Percentiles rank a stretch among this genome's conserved stretches.
Evolutionary conservation across 768 basidiomycete genomes (phyloP).

Genomic region (Boletus subparvulus): DNA sequence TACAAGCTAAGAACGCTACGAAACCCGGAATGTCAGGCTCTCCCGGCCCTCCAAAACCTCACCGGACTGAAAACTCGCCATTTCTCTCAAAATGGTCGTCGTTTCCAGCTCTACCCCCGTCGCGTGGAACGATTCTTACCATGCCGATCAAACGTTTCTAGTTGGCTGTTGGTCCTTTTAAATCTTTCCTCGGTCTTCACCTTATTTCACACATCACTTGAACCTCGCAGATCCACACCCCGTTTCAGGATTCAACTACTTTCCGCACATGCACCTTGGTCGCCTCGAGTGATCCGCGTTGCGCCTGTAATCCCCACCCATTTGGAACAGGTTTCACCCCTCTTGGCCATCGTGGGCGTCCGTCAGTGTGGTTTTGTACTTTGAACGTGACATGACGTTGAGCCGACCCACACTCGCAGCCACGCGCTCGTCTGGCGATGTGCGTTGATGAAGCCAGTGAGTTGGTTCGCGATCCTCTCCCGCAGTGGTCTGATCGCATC

Average conservation of each 20-base stretch:
- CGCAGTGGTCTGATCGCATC: conserved; percentile 1
- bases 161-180: conserved; percentile 19
- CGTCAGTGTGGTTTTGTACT: background rate
- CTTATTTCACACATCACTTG: conserved; percentile 2
- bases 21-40: background rate
- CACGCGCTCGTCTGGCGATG: background rate
- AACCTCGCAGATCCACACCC: conserved; percentile 3
- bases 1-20: background rate
- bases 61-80: background rate
- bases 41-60: background rate
- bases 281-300: conserved; percentile 27
- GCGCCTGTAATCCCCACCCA: background rate
- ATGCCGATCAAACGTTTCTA: conserved; percentile 27
- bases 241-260: background rate
- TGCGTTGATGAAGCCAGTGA: background rate
- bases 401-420: background rate
- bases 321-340: conserved; percentile 9
- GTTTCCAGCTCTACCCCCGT: background rate
- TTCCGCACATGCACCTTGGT: background rate
- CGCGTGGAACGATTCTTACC: background rate
- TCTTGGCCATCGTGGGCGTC: conserved; percentile 4
- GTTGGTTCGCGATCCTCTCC: background rate
- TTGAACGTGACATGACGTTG: background rate
- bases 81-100: background rate
- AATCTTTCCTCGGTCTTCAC: conserved; percentile 5